Base-by-base conservation (phyloP, 192 early-diverging fungal genomes). In the Geosiphon pyriformis region DNA sequence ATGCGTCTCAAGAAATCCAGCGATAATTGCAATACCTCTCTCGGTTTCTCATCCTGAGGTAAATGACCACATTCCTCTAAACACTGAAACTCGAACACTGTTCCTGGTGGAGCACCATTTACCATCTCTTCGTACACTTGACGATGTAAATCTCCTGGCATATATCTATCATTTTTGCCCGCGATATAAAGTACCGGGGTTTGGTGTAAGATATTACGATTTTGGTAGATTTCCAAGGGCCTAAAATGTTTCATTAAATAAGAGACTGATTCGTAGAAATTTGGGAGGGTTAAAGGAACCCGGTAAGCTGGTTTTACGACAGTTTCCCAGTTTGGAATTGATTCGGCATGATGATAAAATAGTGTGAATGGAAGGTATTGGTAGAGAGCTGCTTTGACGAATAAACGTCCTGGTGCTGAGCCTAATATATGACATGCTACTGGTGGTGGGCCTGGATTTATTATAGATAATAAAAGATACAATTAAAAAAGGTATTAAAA, bases 61-160 rank as follows among this genome's bases (percentile, higher is more conserved):
- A 63, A 33, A 63, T 63, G 61, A 10, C 61, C 61, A 52, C 61
- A 63, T 12, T 52, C 17, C 12, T 18, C n/a, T 33, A 63, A n/a
- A 22, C 30, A 8, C 1, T 63, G 11, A 26, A 30, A 51, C 17
- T 63, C 61, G n/a, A 52, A 11, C 18, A 51, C 12, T 42, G 49
- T 6, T 20, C 30, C 25, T 33, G 25, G 18, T 23, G 32, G 31
- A 8, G 48, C 6, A 52, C 29, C 30, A 1, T 10, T 11, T 23
- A 11, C 2, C 15, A 63, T 31, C 17, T 63, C 61, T 4, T 20
- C 18, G 25, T 22, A 63, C 0, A 33, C 20, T 4, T 63, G 18
- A 26, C 1, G 46, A 33, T 63, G 61, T 22, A 10, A 23, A 52
- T 63, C 48, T 15, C 27, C 47, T 25, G 46, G 25, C 20, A 23